A percentile compares a stretch with the other conserved stretches of the same genome.
Evolutionary conservation across 225 moss, liverwort and hornwort species (phyloP).

Genomic region (Anthoceros angustus): DNA sequence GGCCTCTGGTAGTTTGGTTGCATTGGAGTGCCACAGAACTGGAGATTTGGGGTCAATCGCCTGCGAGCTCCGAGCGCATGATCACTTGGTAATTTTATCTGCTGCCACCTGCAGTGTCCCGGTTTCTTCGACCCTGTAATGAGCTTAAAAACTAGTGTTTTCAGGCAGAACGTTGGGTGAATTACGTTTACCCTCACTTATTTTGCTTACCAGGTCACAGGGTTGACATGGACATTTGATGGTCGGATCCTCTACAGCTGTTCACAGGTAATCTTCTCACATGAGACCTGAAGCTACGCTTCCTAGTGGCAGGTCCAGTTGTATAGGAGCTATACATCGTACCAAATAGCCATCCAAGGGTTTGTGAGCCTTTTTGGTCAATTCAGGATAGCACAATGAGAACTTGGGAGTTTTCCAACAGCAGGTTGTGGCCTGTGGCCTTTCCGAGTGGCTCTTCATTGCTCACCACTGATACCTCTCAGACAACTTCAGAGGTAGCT

Average conservation of each 20-base stretch:
- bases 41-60: conserved; percentile 40
- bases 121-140: no score
- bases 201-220: conserved; percentile 54
- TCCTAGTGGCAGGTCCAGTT: background rate
- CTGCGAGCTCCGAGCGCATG: conserved; percentile 47
- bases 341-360: no score
- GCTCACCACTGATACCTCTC: conserved; percentile 27
- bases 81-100: conserved; percentile 48
- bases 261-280: conserved; percentile 8
- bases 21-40: conserved; percentile 44
- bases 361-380: conserved; percentile 7
- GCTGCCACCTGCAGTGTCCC: no score
- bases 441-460: conserved; percentile 41
- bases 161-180: background rate
- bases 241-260: conserved; percentile 75
- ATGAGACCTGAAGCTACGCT: background rate
- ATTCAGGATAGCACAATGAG: conserved; percentile 53
- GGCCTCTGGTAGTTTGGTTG: conserved; percentile 61
- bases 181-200: background rate
- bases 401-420: conserved; percentile 49
- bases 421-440: conserved; percentile 29
- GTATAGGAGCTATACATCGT: no score
- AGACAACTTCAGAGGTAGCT: conserved; percentile 54
- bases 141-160: no score
- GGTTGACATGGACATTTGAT: conserved; percentile 65